Evolutionary conservation across 208 protist species (phyloP).

Genomic region (Naegleria lovaniensis): DNA sequence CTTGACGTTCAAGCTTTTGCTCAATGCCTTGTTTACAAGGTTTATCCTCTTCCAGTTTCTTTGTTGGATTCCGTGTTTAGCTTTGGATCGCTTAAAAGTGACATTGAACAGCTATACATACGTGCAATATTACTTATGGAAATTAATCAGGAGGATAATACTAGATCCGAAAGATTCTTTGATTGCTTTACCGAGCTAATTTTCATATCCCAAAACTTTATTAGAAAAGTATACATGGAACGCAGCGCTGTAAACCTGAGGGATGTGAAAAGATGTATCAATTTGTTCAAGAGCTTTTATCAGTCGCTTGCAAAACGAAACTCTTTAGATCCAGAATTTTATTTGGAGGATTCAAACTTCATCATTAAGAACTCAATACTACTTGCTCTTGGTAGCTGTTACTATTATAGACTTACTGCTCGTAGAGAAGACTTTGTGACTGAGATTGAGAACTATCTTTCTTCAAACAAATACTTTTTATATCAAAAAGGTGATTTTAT

Average conservation of each 20-base stretch:
- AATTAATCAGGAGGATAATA: constrained; percentile 3
- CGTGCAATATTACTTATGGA: constrained; percentile 32
- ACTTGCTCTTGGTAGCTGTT: not conserved
- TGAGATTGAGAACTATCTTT: not conserved
- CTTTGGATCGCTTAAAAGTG: constrained; percentile 46
- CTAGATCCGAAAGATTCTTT: not conserved
- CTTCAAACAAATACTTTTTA: not conserved
- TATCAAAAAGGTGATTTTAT: not conserved
- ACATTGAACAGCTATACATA: constrained; percentile 49
- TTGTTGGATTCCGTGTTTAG: constrained; percentile 54
- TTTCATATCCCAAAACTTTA: constrained; percentile 18
- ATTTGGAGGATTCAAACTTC: not conserved
- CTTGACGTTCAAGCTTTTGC: not conserved
- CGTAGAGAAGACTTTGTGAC: not conserved
- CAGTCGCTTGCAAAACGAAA: constrained; percentile 25
- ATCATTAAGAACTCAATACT: not conserved
- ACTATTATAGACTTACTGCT: not conserved
- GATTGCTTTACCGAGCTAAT: constrained; percentile 20
- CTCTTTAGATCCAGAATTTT: not conserved
- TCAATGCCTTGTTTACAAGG: constrained; percentile 56
- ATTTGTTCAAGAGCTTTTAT: constrained; percentile 30
- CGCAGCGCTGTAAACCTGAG: constrained; percentile 29
- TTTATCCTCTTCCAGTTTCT: constrained; percentile 52
- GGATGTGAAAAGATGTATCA: constrained; percentile 36
- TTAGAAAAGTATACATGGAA: constrained; percentile 36